phyloP scores from a whole-genome alignment of 441 rosid species.

The Breynia disticha region DNA sequence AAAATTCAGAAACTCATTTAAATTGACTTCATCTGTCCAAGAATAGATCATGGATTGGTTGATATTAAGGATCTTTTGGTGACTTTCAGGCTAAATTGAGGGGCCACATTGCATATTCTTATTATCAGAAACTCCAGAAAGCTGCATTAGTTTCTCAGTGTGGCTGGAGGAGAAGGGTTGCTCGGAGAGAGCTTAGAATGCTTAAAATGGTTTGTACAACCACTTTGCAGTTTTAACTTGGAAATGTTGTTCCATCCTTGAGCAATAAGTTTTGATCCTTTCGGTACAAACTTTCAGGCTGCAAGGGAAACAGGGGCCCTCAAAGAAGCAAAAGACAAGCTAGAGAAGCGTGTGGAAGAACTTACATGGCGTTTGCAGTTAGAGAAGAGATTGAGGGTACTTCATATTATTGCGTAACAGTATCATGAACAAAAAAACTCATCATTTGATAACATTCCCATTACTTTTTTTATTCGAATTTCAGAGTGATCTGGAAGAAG shows the following conservation, averaged over 20 bases:
- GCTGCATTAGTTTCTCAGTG: conserved; percentile 85
- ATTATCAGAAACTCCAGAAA: conserved; percentile 73
- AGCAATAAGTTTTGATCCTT: conserved; percentile 14
- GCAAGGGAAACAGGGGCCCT: conserved; percentile 98
- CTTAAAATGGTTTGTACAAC: conserved; percentile 75
- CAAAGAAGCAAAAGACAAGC: conserved; percentile 91
- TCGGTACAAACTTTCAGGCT: conserved; percentile 48
- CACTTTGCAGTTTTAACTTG: conserved; percentile 13
- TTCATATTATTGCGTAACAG: conserved; percentile 2
- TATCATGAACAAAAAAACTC: background rate
- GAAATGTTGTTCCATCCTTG: conserved; percentile 5
- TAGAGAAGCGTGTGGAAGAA: conserved; percentile 99
- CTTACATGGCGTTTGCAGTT: conserved; percentile 95
- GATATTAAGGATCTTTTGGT: conserved; percentile 4
- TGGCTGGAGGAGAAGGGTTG: conserved; percentile 95
- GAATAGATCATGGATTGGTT: no score
- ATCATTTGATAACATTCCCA: conserved; percentile 1
- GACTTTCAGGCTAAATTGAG: conserved; percentile 71
- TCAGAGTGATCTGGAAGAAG: conserved; percentile 92
- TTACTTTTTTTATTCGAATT: conserved; percentile 19
- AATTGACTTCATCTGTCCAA: background rate
- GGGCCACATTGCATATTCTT: conserved; percentile 49
- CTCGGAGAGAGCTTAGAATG: conserved; percentile 85
- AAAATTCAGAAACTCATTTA: no score
- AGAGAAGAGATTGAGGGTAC: conserved; percentile 95